Percentiles rank a stretch among this genome's conserved stretches.
phyloP scores from a whole-genome alignment of 2,329 filamentous ascomycete genomes.

The Claviceps maximensis region DNA sequence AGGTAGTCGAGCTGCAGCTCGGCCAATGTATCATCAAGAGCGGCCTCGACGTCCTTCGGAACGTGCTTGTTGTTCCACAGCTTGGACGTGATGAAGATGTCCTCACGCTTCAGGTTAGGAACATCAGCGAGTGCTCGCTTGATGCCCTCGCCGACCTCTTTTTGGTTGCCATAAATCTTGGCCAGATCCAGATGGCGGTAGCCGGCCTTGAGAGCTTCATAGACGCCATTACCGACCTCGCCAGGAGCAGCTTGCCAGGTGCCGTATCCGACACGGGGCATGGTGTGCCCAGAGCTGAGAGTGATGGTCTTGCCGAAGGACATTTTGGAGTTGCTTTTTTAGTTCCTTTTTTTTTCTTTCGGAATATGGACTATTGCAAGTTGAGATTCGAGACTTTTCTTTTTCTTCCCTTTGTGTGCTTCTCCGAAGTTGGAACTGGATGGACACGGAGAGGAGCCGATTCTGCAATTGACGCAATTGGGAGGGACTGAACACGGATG shows the following conservation, averaged over 20 bases:
- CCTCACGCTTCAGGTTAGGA: conserved; percentile 37
- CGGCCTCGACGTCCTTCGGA: conserved; percentile 44
- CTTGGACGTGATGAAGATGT: conserved; percentile 56
- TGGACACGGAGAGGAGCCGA: background rate
- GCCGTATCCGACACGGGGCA: conserved; percentile 45
- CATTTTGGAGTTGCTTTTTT: conserved; percentile 25
- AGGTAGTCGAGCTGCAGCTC: conserved; percentile 44
- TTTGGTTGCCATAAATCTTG: conserved; percentile 51
- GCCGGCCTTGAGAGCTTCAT: conserved; percentile 46
- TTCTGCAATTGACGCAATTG: background rate
- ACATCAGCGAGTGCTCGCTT: conserved; percentile 31
- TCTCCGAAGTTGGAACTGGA: background rate
- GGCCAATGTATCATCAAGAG: conserved; percentile 41
- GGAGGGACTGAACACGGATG: background rate
- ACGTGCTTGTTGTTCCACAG: conserved; percentile 48
- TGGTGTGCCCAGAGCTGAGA: conserved; percentile 51
- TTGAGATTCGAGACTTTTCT: too few relatives aligned
- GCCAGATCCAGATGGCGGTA: conserved; percentile 48
- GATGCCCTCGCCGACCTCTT: conserved; percentile 43
- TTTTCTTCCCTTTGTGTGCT: background rate
- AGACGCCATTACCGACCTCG: conserved; percentile 51
- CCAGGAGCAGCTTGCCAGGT: conserved; percentile 57
- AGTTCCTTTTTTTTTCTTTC: background rate
- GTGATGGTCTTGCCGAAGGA: conserved; percentile 43
- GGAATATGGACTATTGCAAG: too few relatives aligned